Evolutionary conservation across 2,329 filamentous ascomycete genomes (phyloP).

Genomic region (Alternaria sp.): DNA sequence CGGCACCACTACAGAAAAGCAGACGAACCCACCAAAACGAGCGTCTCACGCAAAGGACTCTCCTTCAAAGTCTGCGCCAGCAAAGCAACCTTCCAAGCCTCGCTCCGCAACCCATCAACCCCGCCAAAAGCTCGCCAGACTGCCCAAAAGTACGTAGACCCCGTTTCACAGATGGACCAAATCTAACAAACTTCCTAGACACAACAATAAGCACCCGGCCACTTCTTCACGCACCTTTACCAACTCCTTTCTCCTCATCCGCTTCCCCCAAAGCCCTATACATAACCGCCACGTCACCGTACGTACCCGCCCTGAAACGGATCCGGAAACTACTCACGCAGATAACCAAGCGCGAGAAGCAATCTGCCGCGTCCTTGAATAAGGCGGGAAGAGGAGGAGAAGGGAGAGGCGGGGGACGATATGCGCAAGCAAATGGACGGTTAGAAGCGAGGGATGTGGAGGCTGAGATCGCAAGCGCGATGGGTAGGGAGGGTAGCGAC

Average conservation of each 20-base stretch:
- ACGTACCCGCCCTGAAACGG: conserved; percentile 71
- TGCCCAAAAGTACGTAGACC: conserved; percentile 30
- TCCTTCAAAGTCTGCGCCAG: background rate
- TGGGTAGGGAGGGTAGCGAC: conserved; percentile 2
- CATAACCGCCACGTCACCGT: conserved; percentile 68
- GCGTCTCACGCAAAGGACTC: background rate
- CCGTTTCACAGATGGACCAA: background rate
- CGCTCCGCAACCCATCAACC: background rate
- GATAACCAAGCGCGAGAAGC: conserved; percentile 58
- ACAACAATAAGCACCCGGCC: conserved; percentile 62
- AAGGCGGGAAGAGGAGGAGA: background rate
- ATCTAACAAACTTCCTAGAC: conserved; percentile 41
- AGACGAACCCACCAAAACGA: background rate
- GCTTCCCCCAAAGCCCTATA: conserved; percentile 66
- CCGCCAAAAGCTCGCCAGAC: conserved; percentile 22
- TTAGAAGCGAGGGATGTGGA: conserved; percentile 42
- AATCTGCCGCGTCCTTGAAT: conserved; percentile 30
- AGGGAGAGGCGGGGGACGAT: background rate
- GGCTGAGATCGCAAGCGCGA: conserved; percentile 32
- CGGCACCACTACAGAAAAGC: background rate
- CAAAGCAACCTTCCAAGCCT: background rate
- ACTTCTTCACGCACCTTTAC: conserved; percentile 62
- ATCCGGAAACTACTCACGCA: conserved; percentile 67
- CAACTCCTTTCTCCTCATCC: conserved; percentile 60
- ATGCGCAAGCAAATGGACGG: conserved; percentile 26